A percentile compares a stretch with the other conserved stretches of the same genome.
Conservation (phyloP, 208 protist genomes). For the Tritrichomonas musculus region DNA sequence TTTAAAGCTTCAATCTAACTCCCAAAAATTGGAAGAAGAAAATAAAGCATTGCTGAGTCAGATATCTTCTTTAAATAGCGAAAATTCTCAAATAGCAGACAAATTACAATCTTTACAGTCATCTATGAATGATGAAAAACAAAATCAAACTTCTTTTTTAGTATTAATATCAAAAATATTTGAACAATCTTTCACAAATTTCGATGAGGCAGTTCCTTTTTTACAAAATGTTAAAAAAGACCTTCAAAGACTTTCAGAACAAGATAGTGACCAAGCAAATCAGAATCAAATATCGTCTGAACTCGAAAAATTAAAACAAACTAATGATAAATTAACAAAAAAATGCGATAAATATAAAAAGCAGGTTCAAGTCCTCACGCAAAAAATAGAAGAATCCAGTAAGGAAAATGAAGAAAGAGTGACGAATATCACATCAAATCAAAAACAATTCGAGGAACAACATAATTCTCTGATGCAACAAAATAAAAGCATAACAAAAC, state of each 20-base stretch:
- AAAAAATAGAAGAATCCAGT: background rate
- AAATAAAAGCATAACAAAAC: background rate
- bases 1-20: background rate
- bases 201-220: background rate
- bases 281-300: background rate
- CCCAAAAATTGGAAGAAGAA: background rate
- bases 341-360: background rate
- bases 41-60: background rate
- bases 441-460: background rate
- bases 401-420: background rate
- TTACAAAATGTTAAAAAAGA: background rate
- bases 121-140: background rate
- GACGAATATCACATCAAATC: background rate
- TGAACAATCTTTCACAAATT: background rate
- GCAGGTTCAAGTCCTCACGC: background rate
- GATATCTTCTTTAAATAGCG: background rate
- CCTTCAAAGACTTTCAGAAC: no score
- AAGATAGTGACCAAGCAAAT: no score
- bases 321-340: background rate
- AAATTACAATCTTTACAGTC: background rate
- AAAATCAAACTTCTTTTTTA: background rate
- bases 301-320: background rate
- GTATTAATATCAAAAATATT: background rate
- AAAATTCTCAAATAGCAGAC: background rate
- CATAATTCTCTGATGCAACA: background rate